These are phyloP conservation scores for Xylaria curta DNA, from an alignment of 495 filamentous ascomycete species.

Conservation along the genomic window DNA sequence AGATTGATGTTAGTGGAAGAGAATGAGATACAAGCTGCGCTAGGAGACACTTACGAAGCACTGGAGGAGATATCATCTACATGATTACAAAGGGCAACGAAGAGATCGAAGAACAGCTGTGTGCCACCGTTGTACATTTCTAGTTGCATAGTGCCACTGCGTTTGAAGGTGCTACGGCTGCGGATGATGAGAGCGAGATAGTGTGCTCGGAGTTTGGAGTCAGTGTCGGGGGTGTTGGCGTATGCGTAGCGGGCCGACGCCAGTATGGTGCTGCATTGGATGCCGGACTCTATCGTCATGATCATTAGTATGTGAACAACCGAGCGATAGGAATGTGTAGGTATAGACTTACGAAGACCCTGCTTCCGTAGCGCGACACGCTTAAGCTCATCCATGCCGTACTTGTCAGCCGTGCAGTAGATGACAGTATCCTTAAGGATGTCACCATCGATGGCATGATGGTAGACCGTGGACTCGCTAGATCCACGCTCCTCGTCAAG, in stretches of 20 bases:
- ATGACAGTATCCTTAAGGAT: conserved; percentile 89
- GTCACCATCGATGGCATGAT: conserved; percentile 65
- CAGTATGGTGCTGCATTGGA: conserved; percentile 84
- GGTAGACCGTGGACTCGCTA: conserved; percentile 72
- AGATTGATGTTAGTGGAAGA: conserved; percentile 5
- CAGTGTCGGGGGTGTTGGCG: conserved; percentile 83
- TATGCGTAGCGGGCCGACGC: conserved; percentile 85
- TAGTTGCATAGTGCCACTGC: conserved; percentile 94
- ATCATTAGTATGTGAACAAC: conserved; percentile 27
- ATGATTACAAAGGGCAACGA: conserved; percentile 92
- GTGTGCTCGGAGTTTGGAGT: conserved; percentile 87
- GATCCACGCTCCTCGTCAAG: conserved; percentile 47
- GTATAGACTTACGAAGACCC: conserved; percentile 62
- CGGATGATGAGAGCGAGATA: conserved; percentile 92
- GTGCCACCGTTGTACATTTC: conserved; percentile 87
- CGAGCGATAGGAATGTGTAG: not conserved
- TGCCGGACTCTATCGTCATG: conserved; percentile 64
- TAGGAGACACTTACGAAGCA: conserved; percentile 48
- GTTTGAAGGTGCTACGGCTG: conserved; percentile 83
- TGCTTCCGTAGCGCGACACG: conserved; percentile 84
- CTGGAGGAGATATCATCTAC: conserved; percentile 65
- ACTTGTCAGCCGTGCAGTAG: conserved; percentile 86
- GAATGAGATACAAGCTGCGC: not conserved
- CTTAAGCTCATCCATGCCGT: conserved; percentile 81
- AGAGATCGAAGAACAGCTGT: conserved; percentile 89